Evolutionary conservation across 768 basidiomycete genomes (phyloP).

Genomic region (Antrodiella citrinella): DNA sequence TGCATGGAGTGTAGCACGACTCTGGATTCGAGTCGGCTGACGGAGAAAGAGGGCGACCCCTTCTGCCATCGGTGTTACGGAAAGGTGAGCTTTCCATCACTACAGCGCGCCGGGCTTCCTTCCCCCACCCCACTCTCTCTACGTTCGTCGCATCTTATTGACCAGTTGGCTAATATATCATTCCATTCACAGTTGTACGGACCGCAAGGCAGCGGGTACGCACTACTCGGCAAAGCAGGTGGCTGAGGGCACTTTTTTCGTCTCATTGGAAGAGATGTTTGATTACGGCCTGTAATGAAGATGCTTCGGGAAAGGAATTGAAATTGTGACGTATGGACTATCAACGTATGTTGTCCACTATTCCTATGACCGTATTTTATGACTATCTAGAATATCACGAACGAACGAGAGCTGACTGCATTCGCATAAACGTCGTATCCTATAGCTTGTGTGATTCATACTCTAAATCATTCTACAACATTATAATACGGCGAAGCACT

Average conservation of each 20-base stretch:
- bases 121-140: background rate
- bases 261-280: background rate
- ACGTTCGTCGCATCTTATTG: background rate
- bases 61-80: conserved; percentile 67
- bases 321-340: background rate
- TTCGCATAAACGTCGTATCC: too few species aligned
- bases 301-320: too few species aligned
- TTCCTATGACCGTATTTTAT: too few species aligned
- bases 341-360: background rate
- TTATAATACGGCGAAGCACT: too few species aligned
- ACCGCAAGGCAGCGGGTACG: conserved; percentile 69
- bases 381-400: background rate
- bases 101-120: too few species aligned
- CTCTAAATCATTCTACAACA: too few species aligned
- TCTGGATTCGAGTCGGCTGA: conserved; percentile 64
- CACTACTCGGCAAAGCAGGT: conserved; percentile 49
- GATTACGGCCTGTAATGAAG: background rate
- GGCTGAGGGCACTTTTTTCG: conserved; percentile 21
- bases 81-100: conserved; percentile 44
- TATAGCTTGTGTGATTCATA: too few species aligned
- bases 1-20: conserved; percentile 62
- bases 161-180: background rate
- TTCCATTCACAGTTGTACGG: conserved; percentile 47
- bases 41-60: conserved; percentile 70
- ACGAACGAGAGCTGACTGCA: too few species aligned